phyloP scores from a whole-genome alignment of 805 yeast genomes.

The Blastobotrys americana region DNA sequence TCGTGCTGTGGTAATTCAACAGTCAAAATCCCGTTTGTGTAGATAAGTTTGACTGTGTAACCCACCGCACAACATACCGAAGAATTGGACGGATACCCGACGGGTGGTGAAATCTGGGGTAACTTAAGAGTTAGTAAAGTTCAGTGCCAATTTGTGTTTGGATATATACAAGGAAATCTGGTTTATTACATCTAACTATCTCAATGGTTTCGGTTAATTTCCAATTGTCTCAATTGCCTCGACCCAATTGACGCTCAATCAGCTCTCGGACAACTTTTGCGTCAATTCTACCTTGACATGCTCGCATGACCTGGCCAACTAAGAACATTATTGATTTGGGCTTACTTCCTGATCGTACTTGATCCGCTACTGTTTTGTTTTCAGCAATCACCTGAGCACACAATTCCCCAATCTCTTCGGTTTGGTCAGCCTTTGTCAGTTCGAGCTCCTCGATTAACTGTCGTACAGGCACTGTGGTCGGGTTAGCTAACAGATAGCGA shows the following conservation, averaged over 20 bases:
- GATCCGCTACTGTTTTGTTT: conserved; percentile 49
- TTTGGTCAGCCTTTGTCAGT: conserved; percentile 25
- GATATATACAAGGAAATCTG: too few species aligned
- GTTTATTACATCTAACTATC: too few species aligned
- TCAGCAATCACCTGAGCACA: conserved; percentile 41
- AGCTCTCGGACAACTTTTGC: conserved; percentile 15
- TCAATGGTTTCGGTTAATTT: too few species aligned
- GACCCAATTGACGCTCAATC: conserved; percentile 3
- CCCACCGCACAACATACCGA: too few species aligned
- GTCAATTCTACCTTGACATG: conserved; percentile 58
- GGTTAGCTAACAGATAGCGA: conserved; percentile 49
- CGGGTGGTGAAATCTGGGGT: too few species aligned
- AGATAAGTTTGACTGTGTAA: too few species aligned
- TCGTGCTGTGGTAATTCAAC: too few species aligned
- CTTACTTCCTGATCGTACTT: conserved; percentile 51
- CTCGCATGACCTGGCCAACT: conserved; percentile 79
- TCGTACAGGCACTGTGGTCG: conserved; percentile 19
- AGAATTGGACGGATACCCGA: too few species aligned
- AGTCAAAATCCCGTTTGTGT: too few species aligned
- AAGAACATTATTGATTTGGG: conserved; percentile 62
- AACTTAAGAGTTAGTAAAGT: too few species aligned
- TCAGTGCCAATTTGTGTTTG: too few species aligned
- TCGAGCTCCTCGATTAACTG: conserved; percentile 46
- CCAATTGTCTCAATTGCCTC: too few species aligned
- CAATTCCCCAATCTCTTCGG: conserved; percentile 35